A percentile compares a stretch with the other conserved stretches of the same genome.
Conservation (phyloP, 352 stramenopile genomes). For the Globisporangium nunn region DNA sequence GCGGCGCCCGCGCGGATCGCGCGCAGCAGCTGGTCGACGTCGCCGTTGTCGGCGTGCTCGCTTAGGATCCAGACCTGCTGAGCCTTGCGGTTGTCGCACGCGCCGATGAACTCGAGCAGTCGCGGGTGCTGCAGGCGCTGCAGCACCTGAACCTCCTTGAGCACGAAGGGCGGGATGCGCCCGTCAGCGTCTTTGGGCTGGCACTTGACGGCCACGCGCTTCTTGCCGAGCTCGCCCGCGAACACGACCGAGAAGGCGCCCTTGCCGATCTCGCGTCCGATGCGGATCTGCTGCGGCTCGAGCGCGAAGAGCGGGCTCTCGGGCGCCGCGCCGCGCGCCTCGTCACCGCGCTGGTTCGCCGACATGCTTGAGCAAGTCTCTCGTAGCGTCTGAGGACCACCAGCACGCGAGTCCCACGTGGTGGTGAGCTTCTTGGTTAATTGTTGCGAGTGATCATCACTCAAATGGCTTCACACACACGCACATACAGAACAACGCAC, state of each 20-base stretch:
- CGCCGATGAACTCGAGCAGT: conserved; percentile 71
- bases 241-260: conserved; percentile 82
- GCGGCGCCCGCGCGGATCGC: conserved; percentile 36
- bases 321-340: conserved; percentile 14
- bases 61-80: conserved; percentile 83
- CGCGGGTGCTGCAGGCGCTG: conserved; percentile 57
- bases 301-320: conserved; percentile 40
- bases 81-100: conserved; percentile 55
- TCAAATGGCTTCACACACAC: conserved; percentile 11
- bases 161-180: conserved; percentile 62
- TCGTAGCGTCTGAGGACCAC: background rate
- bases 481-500: background rate
- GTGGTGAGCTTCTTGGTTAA: background rate
- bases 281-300: conserved; percentile 52
- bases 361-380: conserved; percentile 13
- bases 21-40: conserved; percentile 65
- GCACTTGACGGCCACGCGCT: conserved; percentile 79
- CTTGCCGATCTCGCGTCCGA: conserved; percentile 79
- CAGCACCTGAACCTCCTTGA: conserved; percentile 73
- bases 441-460: too few relatives aligned
- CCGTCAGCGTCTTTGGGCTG: conserved; percentile 74
- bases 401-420: background rate
- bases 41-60: conserved; percentile 69
- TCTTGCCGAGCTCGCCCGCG: conserved; percentile 58
- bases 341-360: conserved; percentile 23